Evolutionary conservation across 192 early-diverging fungal species (phyloP).

Genomic region (Linnemannia hyalina): DNA sequence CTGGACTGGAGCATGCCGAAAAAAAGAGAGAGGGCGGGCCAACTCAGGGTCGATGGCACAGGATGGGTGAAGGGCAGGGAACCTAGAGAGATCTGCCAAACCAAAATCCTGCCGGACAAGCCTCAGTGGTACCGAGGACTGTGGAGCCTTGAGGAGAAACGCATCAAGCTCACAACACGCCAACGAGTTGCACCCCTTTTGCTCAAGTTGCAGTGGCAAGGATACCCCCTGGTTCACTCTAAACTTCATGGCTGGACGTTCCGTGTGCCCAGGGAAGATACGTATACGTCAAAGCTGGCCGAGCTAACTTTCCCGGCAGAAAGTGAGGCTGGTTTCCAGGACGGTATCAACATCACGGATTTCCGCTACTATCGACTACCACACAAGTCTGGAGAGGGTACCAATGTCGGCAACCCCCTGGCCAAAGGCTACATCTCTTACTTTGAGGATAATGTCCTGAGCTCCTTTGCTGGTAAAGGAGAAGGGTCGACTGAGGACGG

Average conservation of each 20-base stretch:
- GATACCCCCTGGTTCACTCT: conserved; percentile 83
- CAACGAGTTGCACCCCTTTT: conserved; percentile 85
- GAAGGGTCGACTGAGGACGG: conserved; percentile 8
- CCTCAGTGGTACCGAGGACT: conserved; percentile 89
- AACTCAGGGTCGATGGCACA: conserved; percentile 39
- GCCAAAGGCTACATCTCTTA: conserved; percentile 82
- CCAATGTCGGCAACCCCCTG: conserved; percentile 88
- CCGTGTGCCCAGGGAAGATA: conserved; percentile 67
- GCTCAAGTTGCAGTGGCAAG: conserved; percentile 86
- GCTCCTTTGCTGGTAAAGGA: conserved; percentile 68
- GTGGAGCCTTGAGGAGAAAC: conserved; percentile 70
- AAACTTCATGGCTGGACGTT: conserved; percentile 85
- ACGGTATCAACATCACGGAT: conserved; percentile 58
- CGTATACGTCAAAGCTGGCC: conserved; percentile 22
- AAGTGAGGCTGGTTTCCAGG: conserved; percentile 60
- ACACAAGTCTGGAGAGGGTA: conserved; percentile 85
- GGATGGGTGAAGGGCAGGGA: conserved; percentile 57
- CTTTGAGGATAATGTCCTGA: conserved; percentile 86
- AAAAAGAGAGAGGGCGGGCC: conserved; percentile 48
- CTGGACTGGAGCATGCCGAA: conserved; percentile 79
- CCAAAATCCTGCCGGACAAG: conserved; percentile 65
- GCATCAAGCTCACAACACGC: conserved; percentile 76
- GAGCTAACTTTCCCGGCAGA: conserved; percentile 34
- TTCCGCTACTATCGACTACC: conserved; percentile 81
- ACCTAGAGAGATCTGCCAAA: conserved; percentile 53